Conservation (phyloP, 768 basidiomycete genomes). For the Suillus subaureus region DNA sequence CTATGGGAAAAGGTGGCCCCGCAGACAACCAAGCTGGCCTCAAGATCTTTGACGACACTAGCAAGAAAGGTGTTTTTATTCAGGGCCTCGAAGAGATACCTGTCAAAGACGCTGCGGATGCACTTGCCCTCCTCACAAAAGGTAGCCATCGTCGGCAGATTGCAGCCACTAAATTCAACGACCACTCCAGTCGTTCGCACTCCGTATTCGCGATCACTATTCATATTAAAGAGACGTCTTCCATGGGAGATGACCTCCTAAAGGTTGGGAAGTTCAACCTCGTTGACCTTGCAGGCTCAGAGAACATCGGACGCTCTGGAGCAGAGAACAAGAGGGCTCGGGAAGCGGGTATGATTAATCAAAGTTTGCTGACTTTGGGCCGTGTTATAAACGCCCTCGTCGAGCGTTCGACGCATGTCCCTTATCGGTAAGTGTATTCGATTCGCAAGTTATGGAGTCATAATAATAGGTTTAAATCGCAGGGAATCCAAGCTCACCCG, state of each 20-base stretch:
- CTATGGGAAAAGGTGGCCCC: slow-evolving; percentile 66
- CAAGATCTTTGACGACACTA: slow-evolving; percentile 92
- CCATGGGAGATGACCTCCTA: slow-evolving; percentile 83
- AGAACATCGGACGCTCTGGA: slow-evolving; percentile 95
- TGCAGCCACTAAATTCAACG: slow-evolving; percentile 96
- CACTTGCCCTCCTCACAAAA: slow-evolving; percentile 80
- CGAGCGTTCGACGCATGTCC: slow-evolving; percentile 88
- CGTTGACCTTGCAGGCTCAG: slow-evolving; percentile 96
- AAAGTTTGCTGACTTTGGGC: slow-evolving; percentile 94
- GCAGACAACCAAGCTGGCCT: slow-evolving; percentile 62
- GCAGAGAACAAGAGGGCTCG: slow-evolving; percentile 94
- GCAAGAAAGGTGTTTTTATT: slow-evolving; percentile 87
- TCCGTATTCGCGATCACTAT: slow-evolving; percentile 97
- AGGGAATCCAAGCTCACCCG: slow-evolving; percentile 98
- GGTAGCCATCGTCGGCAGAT: slow-evolving; percentile 91
- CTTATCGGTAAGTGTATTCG: slow-evolving; percentile 70
- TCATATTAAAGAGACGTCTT: slow-evolving; percentile 81
- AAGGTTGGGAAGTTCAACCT: slow-evolving; percentile 96
- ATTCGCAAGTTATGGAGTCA: background rate
- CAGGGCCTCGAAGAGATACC: slow-evolving; percentile 92
- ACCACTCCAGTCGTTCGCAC: slow-evolving; percentile 96
- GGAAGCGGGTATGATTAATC: slow-evolving; percentile 99
- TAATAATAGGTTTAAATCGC: background rate
- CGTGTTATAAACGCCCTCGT: slow-evolving; percentile 96
- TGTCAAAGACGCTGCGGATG: slow-evolving; percentile 82